These are phyloP conservation scores for Rehmannia glutinosa DNA, from an alignment of 257 asterid genomes.

Conservation along the genomic window DNA sequence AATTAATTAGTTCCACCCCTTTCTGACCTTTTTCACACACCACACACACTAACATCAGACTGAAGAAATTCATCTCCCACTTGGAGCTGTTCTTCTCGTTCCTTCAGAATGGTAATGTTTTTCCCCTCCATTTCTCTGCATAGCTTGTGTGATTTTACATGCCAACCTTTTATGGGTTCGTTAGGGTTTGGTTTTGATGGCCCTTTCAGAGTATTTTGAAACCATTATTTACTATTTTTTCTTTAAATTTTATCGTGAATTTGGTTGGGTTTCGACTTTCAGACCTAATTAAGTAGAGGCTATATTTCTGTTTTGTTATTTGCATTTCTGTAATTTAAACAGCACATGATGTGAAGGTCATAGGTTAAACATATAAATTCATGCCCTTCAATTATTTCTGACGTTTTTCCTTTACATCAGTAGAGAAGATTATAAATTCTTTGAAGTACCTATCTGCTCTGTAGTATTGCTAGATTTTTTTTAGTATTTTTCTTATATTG, in stretches of 20 bases:
- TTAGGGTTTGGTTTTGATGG: slow-evolving; percentile 22
- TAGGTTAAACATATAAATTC: not conserved
- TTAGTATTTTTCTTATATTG: not conserved
- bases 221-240: not conserved
- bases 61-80: not conserved
- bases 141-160: not conserved
- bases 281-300: not conserved
- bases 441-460: not conserved
- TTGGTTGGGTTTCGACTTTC: not conserved
- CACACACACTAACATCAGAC: slow-evolving; percentile 1
- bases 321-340: not conserved
- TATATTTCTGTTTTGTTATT: not conserved
- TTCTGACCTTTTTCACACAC: not conserved
- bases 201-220: not conserved
- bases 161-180: not conserved
- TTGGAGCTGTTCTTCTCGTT: not conserved
- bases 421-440: not conserved
- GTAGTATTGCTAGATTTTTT: not conserved
- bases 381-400: not conserved
- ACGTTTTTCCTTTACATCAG: not conserved
- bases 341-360: slow-evolving; percentile 2
- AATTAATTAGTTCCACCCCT: too few relatives aligned
- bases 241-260: not conserved
- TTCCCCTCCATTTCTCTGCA: not conserved
- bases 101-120: slow-evolving; percentile 18